Evolutionary conservation across 371 early-diverging fungal species (phyloP).

Genomic region (Dipsacomyces acuminosporus): DNA sequence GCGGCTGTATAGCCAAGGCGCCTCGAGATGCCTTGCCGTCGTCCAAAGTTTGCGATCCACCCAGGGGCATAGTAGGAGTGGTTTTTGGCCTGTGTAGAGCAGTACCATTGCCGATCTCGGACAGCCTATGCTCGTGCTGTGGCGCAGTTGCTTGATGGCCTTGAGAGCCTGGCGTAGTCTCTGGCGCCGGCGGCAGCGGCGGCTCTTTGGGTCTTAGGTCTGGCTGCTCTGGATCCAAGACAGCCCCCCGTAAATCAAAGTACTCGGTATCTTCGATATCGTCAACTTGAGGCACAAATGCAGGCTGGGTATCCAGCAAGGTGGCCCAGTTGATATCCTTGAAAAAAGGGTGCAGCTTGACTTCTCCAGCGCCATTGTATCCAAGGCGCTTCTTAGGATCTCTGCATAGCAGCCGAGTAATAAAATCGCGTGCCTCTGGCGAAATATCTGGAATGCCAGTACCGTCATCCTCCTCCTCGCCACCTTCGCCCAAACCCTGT

Average conservation of each 20-base stretch:
- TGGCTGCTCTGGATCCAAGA: slow-evolving; percentile 9
- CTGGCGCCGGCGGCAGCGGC: too few species aligned
- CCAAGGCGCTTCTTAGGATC: slow-evolving; percentile 77
- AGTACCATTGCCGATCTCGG: neutral
- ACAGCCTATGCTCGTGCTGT: neutral
- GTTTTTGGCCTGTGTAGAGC: slow-evolving; percentile 17
- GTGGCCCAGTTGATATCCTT: slow-evolving; percentile 86
- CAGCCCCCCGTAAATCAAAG: slow-evolving; percentile 85
- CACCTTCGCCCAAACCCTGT: too few species aligned
- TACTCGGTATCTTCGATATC: slow-evolving; percentile 84
- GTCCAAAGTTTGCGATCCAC: neutral
- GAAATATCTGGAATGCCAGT: slow-evolving; percentile 65
- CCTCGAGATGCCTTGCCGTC: too few species aligned
- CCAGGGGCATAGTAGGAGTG: neutral
- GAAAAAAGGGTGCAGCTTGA: slow-evolving; percentile 94
- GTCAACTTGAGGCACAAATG: slow-evolving; percentile 79
- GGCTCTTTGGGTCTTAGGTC: too few species aligned
- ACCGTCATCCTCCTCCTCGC: slow-evolving; percentile 57
- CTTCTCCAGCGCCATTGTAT: slow-evolving; percentile 70
- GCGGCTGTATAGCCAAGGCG: too few species aligned
- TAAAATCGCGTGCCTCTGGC: slow-evolving; percentile 81
- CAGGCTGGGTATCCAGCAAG: slow-evolving; percentile 62
- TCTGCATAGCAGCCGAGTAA: slow-evolving; percentile 71
- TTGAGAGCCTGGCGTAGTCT: neutral
- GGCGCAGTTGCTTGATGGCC: neutral